Evolutionary conservation across 2,329 filamentous ascomycete species (phyloP).

Genomic region (Aspergillus aculeatinus): DNA sequence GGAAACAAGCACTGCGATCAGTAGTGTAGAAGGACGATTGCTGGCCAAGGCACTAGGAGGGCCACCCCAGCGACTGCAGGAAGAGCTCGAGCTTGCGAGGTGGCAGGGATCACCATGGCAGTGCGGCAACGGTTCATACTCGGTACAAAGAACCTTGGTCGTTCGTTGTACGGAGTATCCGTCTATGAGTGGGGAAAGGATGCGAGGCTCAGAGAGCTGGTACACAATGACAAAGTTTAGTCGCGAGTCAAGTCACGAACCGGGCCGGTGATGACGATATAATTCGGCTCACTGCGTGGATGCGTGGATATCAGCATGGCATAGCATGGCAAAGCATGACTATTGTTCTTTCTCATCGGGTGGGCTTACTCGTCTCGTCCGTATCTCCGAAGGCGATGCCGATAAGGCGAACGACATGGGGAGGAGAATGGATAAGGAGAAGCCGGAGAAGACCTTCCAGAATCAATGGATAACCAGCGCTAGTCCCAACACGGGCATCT

Average conservation of each 20-base stretch:
- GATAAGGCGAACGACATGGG: not conserved
- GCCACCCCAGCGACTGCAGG: not conserved
- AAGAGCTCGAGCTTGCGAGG: not conserved
- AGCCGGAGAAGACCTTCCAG: not conserved
- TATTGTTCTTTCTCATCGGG: not conserved
- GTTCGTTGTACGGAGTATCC: not conserved
- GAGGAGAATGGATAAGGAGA: not conserved
- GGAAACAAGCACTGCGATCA: not conserved
- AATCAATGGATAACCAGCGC: not conserved
- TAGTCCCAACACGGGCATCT: not conserved
- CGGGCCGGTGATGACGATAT: not conserved
- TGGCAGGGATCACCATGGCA: not conserved
- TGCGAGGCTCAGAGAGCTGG: not conserved
- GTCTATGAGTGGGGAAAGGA: not conserved
- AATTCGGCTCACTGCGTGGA: not conserved
- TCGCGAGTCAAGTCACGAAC: not conserved
- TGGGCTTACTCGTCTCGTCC: not conserved
- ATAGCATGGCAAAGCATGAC: too few species aligned
- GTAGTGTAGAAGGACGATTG: not conserved
- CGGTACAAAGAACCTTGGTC: not conserved
- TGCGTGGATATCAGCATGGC: not conserved
- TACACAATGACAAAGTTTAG: not conserved
- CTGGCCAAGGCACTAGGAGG: not conserved
- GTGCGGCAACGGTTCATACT: not conserved
- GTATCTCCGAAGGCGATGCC: not conserved